Evolutionary conservation across 441 rosid species (phyloP).

Genomic region (Mallotus repandus): DNA sequence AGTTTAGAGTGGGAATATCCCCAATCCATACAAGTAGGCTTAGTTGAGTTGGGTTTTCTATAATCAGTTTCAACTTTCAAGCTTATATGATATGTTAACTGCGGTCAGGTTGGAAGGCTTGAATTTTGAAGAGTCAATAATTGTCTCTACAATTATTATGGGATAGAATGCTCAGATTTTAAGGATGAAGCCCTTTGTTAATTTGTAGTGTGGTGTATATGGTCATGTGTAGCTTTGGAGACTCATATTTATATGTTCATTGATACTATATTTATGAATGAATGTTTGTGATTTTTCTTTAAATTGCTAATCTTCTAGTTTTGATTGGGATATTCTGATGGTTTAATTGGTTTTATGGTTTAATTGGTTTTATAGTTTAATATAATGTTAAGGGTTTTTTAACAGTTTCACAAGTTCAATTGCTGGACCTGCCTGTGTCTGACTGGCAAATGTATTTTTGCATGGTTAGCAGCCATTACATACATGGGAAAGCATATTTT

Average conservation of each 20-base stretch:
- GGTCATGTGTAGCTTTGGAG: no score
- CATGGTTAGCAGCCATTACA: no score
- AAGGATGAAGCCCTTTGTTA: neutral
- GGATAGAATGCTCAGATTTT: constrained; percentile 1
- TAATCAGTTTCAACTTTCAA: neutral
- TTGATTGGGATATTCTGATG: neutral
- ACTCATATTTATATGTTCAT: neutral
- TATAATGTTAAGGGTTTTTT: neutral
- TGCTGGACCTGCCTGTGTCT: no score
- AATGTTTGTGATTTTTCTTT: neutral
- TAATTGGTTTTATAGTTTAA: neutral
- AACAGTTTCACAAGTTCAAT: neutral
- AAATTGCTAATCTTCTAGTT: neutral
- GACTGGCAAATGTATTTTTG: no score
- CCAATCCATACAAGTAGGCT: no score
- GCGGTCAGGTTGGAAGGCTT: neutral
- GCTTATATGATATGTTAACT: neutral
- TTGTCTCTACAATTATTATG: neutral
- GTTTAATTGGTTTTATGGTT: neutral
- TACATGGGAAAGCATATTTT: no score
- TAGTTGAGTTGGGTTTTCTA: neutral
- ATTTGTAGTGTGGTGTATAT: neutral
- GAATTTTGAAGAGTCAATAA: neutral
- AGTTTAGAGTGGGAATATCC: no score
- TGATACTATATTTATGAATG: neutral